phyloP scores from a whole-genome alignment of 169 alveolate species.

The Plasmodium reichenowi region DNA sequence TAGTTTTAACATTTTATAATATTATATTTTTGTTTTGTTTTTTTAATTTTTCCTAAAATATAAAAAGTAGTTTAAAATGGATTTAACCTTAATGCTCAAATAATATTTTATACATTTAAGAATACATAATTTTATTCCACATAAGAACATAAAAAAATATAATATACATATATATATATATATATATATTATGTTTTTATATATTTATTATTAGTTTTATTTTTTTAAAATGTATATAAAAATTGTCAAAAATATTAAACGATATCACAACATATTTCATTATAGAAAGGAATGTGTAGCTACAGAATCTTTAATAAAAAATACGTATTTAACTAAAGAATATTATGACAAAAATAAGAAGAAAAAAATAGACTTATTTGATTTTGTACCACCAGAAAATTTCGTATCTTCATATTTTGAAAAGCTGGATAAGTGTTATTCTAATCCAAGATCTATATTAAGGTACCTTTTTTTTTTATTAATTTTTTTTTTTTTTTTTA shows the following conservation, averaged over 20 bases:
- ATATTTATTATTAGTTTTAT: no score
- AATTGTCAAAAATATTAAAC: neutral
- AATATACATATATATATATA: no score
- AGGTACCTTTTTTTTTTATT: conserved; percentile 46
- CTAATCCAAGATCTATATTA: conserved; percentile 87
- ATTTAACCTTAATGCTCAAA: no score
- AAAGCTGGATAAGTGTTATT: conserved; percentile 81
- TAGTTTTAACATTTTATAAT: no score
- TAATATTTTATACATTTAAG: no score
- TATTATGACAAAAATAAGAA: conserved; percentile 43
- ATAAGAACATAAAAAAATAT: no score
- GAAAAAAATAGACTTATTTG: conserved; percentile 77
- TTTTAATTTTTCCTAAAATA: no score
- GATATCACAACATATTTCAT: neutral
- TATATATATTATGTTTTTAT: no score
- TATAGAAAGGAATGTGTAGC: conserved; percentile 25
- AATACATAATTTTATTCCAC: no score
- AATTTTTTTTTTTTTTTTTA: neutral
- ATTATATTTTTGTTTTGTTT: no score
- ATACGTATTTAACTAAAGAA: conserved; percentile 64
- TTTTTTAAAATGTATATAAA: conserved; percentile 5
- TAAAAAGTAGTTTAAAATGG: no score
- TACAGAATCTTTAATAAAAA: conserved; percentile 59
- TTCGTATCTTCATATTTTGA: conserved; percentile 81
- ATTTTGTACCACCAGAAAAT: conserved; percentile 87